Base-by-base conservation (phyloP, 208 protist species). In the Trichomonas tenax region DNA sequence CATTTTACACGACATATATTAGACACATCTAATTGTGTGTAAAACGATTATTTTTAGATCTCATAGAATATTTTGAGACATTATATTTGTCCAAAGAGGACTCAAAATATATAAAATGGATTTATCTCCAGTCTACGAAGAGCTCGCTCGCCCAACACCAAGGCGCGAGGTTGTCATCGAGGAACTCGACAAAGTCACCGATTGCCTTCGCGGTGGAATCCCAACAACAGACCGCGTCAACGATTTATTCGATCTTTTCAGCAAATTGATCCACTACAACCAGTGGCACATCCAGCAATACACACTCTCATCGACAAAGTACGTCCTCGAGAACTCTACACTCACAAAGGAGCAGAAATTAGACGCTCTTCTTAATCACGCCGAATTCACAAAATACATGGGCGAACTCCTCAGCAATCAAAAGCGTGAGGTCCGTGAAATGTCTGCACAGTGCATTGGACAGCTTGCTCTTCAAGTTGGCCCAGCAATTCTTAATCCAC, bases 211-310 rank as follows among this genome's bases (percentile, higher is more conserved):
- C 21, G 86, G 40, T 38, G 86, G 86, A 58, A 48, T 40, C 15
- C 86, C 86, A 93, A 93, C 86, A n/a, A 93, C 8, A 34, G 44
- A 48, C 4, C n/a, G n/a, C 6, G 51, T 93, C 38, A 41, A 93
- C 15, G 44, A 93, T 21, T 58, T 93, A 51, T 93, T 93, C 44
- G 26, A 23, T 34, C 26, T 93, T 51, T 93, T 93, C 44, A 93
- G 9, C 41, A 93, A 93, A 51, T 41, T 93, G 10, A 93, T 93
- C 17, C 40, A 93, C 44, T 93, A 49, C n/a, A 48, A 41, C 14
- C 86, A 93, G 44, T 93, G 86, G 86, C 86, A 93, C 44, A 93
- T 93, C n/a, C 86, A 93, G 46, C 86, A 93, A 51, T 41, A 93
- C 31, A 51, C 86, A 93, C n/a, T 93, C 1, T 93, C 86, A 34